Conservation (phyloP, 2,329 filamentous ascomycete species). For the Endothia cerciana region DNA sequence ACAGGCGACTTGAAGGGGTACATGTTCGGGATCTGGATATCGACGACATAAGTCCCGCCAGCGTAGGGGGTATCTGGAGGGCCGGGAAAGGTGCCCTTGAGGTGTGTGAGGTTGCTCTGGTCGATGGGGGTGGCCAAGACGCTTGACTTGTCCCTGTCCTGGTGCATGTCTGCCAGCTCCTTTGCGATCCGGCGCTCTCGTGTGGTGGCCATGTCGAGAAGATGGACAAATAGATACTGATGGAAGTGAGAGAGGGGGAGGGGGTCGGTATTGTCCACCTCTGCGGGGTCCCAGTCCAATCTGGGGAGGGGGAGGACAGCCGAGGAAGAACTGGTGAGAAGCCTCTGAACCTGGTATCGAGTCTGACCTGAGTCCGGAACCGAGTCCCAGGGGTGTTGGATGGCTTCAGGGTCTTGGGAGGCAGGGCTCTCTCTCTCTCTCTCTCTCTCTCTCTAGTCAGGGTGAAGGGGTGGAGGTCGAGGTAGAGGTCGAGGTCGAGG, state of each 20-base stretch:
- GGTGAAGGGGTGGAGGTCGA: no score
- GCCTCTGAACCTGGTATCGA: background rate
- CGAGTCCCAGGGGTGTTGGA: no score
- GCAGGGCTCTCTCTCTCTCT: no score
- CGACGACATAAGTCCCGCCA: conserved; percentile 78
- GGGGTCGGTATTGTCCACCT: no score
- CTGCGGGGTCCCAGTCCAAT: no score
- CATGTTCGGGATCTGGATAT: conserved; percentile 83
- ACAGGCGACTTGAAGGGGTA: conserved; percentile 92
- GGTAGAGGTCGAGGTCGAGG: background rate
- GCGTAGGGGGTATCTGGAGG: conserved; percentile 94
- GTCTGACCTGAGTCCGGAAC: background rate
- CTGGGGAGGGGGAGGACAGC: background rate
- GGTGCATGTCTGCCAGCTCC: conserved; percentile 75
- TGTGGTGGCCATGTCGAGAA: conserved; percentile 51
- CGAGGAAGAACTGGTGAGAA: background rate
- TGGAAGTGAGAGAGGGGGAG: background rate
- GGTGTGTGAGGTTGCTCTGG: conserved; percentile 74
- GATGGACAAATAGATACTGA: background rate
- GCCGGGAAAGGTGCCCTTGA: conserved; percentile 81
- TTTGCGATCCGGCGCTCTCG: conserved; percentile 69
- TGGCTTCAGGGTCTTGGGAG: no score
- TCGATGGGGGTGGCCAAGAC: conserved; percentile 70
- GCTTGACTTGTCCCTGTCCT: conserved; percentile 73
- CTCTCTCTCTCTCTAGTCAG: no score